Conservation (phyloP, 2,329 filamentous ascomycete genomes). For the Colletotrichum ledebouriae region DNA sequence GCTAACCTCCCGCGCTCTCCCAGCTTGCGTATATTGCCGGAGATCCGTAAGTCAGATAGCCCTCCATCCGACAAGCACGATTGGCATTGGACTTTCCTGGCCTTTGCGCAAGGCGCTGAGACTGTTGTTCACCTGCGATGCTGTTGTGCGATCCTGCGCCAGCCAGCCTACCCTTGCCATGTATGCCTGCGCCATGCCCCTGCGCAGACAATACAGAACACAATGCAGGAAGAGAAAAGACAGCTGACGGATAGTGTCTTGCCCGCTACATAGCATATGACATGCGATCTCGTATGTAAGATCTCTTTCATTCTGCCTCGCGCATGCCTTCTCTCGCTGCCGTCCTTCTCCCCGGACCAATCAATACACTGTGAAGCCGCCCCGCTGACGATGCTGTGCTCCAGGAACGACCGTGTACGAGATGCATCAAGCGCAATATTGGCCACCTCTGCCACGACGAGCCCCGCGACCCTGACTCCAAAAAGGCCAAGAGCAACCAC, state of each 20-base stretch:
- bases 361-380: slow-evolving; percentile 16
- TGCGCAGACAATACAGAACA: slow-evolving; percentile 14
- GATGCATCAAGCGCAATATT: slow-evolving; percentile 98
- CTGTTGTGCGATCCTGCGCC: slow-evolving; percentile 39
- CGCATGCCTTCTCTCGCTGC: not conserved
- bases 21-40: slow-evolving; percentile 90
- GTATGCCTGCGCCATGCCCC: slow-evolving; percentile 17
- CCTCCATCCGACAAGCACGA: slow-evolving; percentile 43
- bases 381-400: slow-evolving; percentile 50
- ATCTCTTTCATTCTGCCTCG: slow-evolving; percentile 39
- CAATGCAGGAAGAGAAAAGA: slow-evolving; percentile 40
- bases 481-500: slow-evolving; percentile 80
- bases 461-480: slow-evolving; percentile 85
- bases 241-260: slow-evolving; percentile 61
- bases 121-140: slow-evolving; percentile 24
- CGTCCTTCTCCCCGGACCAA: not conserved
- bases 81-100: slow-evolving; percentile 41
- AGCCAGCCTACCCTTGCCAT: slow-evolving; percentile 31
- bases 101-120: slow-evolving; percentile 24
- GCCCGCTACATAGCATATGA: slow-evolving; percentile 80
- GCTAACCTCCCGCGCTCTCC: slow-evolving; percentile 53
- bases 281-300: slow-evolving; percentile 85
- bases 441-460: slow-evolving; percentile 99
- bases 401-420: slow-evolving; percentile 94
- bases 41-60: slow-evolving; percentile 80